Evolutionary conservation across 2,329 filamentous ascomycete genomes (phyloP), one percentile per base, ranked within the genome.

Genomic region (Cladosporium sp.): DNA sequence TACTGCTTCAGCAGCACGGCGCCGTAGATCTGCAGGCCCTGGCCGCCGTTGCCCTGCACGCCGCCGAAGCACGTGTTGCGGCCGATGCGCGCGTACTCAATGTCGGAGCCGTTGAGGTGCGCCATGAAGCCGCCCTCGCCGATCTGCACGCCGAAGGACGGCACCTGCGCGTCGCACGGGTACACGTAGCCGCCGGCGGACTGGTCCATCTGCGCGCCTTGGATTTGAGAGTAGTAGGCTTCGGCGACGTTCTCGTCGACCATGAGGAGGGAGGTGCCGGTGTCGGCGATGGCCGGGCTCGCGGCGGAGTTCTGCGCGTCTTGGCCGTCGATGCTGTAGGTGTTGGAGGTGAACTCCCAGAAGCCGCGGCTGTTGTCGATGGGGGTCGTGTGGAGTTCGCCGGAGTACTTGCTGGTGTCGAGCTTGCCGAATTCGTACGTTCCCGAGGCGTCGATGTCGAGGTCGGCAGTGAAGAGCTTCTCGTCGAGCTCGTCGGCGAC

Each of bases 371-470:
- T 75, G 14, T 74, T 76, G 64, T 87, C 79, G 56, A 89, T 75
- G 9, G 77, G 72, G 16, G 83, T 74, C 65, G 83, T 88, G 18
- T 75, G 69, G 61, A 91, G 77, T 3, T 76, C 61, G 33, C 86
- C 86, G 2, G 67, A 74, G 67, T 85, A 86, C 61, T 86, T 82
- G 52, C 71, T 71, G 1, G 62, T 64, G 65, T 91, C 84, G 61
- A 91, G 83, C 60, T 69, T 77, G 55, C 87, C 87, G 62, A 91
- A 91, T 64, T 89, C 83, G 70, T 89, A 91, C 31, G 79, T 77
- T 43, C 86, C 86, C 8, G 56, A 54, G 43, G 59, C 59, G 43
- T 74, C 73, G 54, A 77, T 58, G 63, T 81, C 80, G 42, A 92
- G 74, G 55, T 85, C 78, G 19, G 84, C 85, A 0, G 86, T 87